These are phyloP conservation scores for Primulina huaijiensis DNA, from an alignment of 257 asterid species.

Conservation along the genomic window DNA sequence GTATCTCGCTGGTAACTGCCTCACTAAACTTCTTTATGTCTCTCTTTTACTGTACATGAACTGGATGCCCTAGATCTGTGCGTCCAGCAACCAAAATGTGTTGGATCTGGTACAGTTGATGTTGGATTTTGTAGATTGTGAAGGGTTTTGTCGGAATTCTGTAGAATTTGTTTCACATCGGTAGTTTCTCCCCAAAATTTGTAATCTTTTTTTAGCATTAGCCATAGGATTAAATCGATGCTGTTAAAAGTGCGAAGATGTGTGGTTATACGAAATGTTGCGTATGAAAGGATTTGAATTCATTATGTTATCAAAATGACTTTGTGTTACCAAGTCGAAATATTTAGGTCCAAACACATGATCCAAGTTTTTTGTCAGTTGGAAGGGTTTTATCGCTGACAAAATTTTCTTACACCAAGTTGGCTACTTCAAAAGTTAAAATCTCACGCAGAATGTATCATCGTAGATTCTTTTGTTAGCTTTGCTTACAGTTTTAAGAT, in stretches of 20 bases:
- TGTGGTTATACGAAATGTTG: no score
- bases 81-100: not conserved
- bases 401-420: not conserved
- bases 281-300: not conserved
- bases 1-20: constrained; percentile 30
- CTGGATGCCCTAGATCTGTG: not conserved
- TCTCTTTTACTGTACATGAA: not conserved
- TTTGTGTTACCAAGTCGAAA: no score
- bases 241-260: not conserved
- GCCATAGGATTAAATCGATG: not conserved
- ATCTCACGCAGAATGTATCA: not conserved
- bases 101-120: constrained; percentile 17
- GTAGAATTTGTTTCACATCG: not conserved
- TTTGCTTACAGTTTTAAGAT: no score
- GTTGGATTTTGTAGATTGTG: not conserved
- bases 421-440: not conserved
- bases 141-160: no score
- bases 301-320: not conserved
- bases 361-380: not conserved
- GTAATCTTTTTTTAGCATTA: no score
- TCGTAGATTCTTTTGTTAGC: not conserved
- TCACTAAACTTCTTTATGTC: not conserved
- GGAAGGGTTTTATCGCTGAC: not conserved
- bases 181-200: not conserved
- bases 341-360: not conserved